These are phyloP conservation scores for Ogataea dorogensis DNA, from an alignment of 805 yeast genomes.

Conservation along the genomic window DNA sequence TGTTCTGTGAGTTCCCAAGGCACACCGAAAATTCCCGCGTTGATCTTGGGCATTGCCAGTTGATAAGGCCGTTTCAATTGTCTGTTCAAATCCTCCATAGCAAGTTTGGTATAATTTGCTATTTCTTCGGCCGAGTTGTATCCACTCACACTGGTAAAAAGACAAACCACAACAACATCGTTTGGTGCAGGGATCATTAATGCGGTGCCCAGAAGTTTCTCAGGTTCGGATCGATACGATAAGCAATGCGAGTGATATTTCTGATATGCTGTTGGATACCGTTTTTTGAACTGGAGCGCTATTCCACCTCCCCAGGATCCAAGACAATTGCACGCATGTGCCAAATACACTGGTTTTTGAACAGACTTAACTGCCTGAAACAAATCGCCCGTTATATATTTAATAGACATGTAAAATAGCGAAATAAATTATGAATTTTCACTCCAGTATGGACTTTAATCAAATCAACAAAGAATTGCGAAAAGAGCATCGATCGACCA, in stretches of 20 bases:
- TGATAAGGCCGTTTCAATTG: constrained; percentile 32
- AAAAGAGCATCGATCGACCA: constrained; percentile 48
- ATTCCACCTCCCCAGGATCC: constrained; percentile 89
- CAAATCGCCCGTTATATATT: constrained; percentile 57
- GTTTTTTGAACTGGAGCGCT: constrained; percentile 53
- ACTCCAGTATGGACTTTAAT: constrained; percentile 19
- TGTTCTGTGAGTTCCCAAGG: constrained; percentile 74
- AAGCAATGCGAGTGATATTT: constrained; percentile 47
- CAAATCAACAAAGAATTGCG: constrained; percentile 39
- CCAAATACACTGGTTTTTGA: constrained; percentile 45
- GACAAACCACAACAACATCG: constrained; percentile 51
- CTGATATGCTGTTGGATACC: constrained; percentile 57
- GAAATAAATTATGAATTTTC: constrained; percentile 3
- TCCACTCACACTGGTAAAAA: constrained; percentile 67
- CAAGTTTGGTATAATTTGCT: constrained; percentile 46
- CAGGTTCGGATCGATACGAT: constrained; percentile 19
- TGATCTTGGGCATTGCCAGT: constrained; percentile 71
- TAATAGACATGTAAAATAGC: constrained; percentile 22
- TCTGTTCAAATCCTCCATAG: constrained; percentile 45
- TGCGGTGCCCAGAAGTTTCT: constrained; percentile 53
- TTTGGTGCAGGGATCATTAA: constrained; percentile 38
- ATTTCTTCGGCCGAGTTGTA: constrained; percentile 48
- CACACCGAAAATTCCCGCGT: constrained; percentile 75
- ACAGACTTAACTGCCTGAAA: constrained; percentile 37
- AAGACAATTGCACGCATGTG: constrained; percentile 77